phyloP scores from a whole-genome alignment of 768 basidiomycete genomes.

The Kwoniella mangroviensis region DNA sequence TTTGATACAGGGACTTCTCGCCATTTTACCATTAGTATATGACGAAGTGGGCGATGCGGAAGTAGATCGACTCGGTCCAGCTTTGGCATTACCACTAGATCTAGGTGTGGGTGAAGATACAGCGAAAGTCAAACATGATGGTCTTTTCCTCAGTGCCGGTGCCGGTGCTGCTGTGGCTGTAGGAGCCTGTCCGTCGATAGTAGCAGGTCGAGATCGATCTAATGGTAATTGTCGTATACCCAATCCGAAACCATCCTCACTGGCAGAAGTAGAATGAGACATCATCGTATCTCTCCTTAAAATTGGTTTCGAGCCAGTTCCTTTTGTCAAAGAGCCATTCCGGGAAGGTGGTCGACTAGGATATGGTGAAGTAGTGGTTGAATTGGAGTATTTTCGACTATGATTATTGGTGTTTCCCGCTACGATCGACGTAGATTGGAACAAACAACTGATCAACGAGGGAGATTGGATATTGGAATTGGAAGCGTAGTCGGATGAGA shows the following conservation, averaged over 20 bases:
- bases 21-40: slow-evolving; percentile 1
- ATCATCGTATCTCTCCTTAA: slow-evolving; percentile 18
- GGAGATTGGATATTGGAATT: slow-evolving; percentile 8
- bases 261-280: slow-evolving; percentile 16
- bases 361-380: not conserved
- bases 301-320: slow-evolving; percentile 8
- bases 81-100: not conserved
- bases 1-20: slow-evolving; percentile 7
- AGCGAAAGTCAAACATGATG: slow-evolving; percentile 21
- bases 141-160: slow-evolving; percentile 18
- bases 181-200: not conserved
- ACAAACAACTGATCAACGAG: slow-evolving; percentile 13
- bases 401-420: not conserved
- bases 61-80: slow-evolving; percentile 1
- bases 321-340: not conserved
- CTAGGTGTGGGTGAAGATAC: slow-evolving; percentile 11
- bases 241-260: slow-evolving; percentile 24
- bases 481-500: slow-evolving; percentile 15
- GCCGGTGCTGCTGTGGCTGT: not conserved
- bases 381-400: not conserved
- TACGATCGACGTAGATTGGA: slow-evolving; percentile 8
- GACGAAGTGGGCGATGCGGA: slow-evolving; percentile 13
- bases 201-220: too few species aligned
- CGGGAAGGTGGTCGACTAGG: slow-evolving; percentile 4
- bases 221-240: not conserved